Evolutionary conservation across 352 stramenopile genomes (phyloP), one percentile per base, ranked within the genome.

Genomic region (Chrysophaeum taylorii): DNA sequence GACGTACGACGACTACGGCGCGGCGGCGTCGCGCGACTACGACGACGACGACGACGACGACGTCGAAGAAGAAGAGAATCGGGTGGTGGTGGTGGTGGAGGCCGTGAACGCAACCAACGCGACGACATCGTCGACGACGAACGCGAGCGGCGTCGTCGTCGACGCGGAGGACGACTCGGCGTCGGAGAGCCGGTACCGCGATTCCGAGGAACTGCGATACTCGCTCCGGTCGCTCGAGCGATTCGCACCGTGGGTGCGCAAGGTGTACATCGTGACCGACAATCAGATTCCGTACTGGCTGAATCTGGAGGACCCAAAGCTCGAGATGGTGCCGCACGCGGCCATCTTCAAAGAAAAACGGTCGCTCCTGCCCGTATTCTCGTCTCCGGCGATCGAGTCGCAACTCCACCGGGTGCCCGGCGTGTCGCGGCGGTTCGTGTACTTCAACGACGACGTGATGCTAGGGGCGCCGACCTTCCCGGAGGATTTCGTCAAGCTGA

Each of bases 381-480:
- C 83, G 42, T 96, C 91, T 9, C 89, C 91, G 0, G 85, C 92
- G 23, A 97, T 97, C 70, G 91, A 96, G 78, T 88, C 88, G 79
- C 92, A 91, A 68, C 71, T 97, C 14, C 92, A 96, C 76, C 89
- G 89, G 69, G 95, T 97, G 69, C 89, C 87, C 0, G 89, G 87
- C 0, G 78, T 97, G 7, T 93, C 86, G 66, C 79, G 92, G 27
- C 85, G 87, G 67, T 97, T 97, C 73, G 69, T 97, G 2, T 97
- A 97, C 77, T 96, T 97, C 72, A 97, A 97, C 74, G 92, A 97
- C 75, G 91, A 97, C 76, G 91, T 97, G 14, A 92, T 97, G 71
- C 79, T 97, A 0, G 92, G 91, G 42, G 82, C 87, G 21, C 78
- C 79, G 15, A 84, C 94, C 16, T 79, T 82, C 54, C 92, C 92